Conservation (phyloP, 192 early-diverging fungal species). For the Martensiomyces pterosporus region DNA sequence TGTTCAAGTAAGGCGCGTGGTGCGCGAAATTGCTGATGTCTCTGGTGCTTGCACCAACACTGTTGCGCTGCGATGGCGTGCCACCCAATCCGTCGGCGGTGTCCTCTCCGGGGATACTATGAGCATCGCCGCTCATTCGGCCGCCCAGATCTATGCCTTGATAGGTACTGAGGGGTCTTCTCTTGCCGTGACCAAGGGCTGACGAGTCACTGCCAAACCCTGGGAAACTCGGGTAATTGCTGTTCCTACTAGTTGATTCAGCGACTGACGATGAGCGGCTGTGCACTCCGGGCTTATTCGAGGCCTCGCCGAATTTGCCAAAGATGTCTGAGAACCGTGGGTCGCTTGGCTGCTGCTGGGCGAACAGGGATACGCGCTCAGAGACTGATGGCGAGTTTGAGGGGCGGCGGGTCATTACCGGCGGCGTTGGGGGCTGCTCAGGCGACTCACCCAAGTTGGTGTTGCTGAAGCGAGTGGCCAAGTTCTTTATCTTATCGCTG, state of each 20-base stretch:
- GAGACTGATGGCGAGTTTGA: constrained; percentile 46
- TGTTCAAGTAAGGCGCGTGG: not conserved
- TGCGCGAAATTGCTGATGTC: too few relatives aligned
- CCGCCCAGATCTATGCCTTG: too few relatives aligned
- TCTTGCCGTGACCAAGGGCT: too few relatives aligned
- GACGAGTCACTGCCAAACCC: too few relatives aligned
- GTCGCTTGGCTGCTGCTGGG: constrained; percentile 24
- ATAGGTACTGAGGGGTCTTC: too few relatives aligned
- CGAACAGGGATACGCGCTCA: constrained; percentile 46
- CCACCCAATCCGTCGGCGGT: too few relatives aligned
- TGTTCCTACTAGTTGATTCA: too few relatives aligned
- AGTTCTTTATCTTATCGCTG: constrained; percentile 44
- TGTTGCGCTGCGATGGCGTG: too few relatives aligned
- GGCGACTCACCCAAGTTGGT: constrained; percentile 25
- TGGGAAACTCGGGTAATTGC: too few relatives aligned
- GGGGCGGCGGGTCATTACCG: constrained; percentile 27
- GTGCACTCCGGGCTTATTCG: constrained; percentile 9
- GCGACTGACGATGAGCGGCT: constrained; percentile 37
- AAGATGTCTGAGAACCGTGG: constrained; percentile 32
- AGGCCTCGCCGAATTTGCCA: constrained; percentile 38
- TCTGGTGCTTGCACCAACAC: too few relatives aligned
- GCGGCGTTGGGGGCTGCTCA: constrained; percentile 6
- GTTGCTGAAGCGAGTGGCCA: constrained; percentile 44
- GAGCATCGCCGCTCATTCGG: too few relatives aligned
- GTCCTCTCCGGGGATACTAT: too few relatives aligned